A percentile compares a stretch with the other conserved stretches of the same genome.
Evolutionary conservation across 352 stramenopile species (phyloP).

Genomic region (Phytophthora litchii): DNA sequence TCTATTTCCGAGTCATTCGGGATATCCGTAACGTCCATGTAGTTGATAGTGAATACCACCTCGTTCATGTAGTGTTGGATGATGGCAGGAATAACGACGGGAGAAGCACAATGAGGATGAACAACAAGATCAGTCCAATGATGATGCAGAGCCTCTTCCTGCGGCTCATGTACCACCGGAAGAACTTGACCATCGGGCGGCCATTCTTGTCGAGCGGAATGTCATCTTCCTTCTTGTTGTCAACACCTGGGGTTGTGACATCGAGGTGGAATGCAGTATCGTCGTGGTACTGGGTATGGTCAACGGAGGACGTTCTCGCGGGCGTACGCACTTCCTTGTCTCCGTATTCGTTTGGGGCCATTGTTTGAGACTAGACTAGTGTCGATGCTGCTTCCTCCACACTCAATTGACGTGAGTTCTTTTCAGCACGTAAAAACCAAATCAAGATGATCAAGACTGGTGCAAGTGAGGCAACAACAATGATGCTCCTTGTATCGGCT

Average conservation of each 20-base stretch:
- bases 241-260: constrained; percentile 17
- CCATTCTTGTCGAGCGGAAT: constrained; percentile 23
- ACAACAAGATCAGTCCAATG: constrained; percentile 37
- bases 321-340: constrained; percentile 35
- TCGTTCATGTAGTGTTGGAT: constrained; percentile 65
- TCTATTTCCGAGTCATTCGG: constrained; percentile 42
- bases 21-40: constrained; percentile 62
- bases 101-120: constrained; percentile 52
- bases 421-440: constrained; percentile 14
- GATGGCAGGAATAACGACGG: constrained; percentile 47
- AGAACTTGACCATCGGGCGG: constrained; percentile 45
- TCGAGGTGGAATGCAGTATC: constrained; percentile 21
- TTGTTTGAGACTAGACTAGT: background rate
- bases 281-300: constrained; percentile 31
- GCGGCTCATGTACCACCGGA: constrained; percentile 51
- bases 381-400: background rate
- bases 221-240: constrained; percentile 26
- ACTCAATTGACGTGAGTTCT: background rate
- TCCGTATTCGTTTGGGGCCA: constrained; percentile 25
- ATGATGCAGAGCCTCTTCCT: constrained; percentile 48
- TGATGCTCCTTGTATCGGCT: constrained; percentile 23
- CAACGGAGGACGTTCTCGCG: constrained; percentile 12
- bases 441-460: background rate
- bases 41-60: constrained; percentile 62
- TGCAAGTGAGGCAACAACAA: background rate